Conservation (phyloP, 352 stramenopile genomes). For the Globisporangium carolinianum region DNA sequence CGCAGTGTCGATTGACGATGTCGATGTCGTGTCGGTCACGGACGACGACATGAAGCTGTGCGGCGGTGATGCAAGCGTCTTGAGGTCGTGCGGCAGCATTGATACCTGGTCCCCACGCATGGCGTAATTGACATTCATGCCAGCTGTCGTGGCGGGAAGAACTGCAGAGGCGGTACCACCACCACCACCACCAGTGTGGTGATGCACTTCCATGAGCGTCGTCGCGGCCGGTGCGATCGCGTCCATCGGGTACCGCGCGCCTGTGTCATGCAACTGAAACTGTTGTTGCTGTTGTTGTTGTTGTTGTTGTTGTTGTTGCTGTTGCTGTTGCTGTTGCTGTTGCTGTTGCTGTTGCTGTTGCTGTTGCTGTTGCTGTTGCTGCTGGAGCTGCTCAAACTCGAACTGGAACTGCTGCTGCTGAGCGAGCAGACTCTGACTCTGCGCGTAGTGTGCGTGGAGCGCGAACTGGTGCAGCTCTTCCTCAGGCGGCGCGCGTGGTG, state of each 20-base stretch:
- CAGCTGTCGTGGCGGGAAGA: neutral
- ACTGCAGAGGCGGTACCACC: neutral
- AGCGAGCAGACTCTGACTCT: constrained; percentile 5
- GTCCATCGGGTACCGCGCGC: constrained; percentile 5
- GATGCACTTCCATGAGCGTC: constrained; percentile 8
- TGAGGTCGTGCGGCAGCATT: constrained; percentile 5
- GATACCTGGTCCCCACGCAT: constrained; percentile 14
- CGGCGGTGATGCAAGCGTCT: constrained; percentile 5
- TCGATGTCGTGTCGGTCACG: neutral
- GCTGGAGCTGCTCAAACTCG: constrained; percentile 18
- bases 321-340: neutral
- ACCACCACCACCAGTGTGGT: neutral
- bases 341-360: too few relatives aligned
- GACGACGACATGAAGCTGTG: constrained; percentile 4
- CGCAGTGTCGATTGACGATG: constrained; percentile 15
- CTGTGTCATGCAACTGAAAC: constrained; percentile 8
- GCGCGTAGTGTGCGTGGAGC: constrained; percentile 18
- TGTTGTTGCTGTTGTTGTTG: constrained; percentile 14
- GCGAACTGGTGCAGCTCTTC: constrained; percentile 34
- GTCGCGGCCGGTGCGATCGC: constrained; percentile 4
- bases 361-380: constrained; percentile 1
- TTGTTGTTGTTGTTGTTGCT: constrained; percentile 1
- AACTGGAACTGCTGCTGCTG: constrained; percentile 19
- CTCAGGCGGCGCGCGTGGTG: constrained; percentile 27
- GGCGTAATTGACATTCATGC: neutral